Percentiles rank a stretch among this genome's conserved stretches.
These are phyloP conservation scores for Aspergillus niger DNA, from an alignment of 2,329 filamentous ascomycete genomes.

Conservation along the genomic window DNA sequence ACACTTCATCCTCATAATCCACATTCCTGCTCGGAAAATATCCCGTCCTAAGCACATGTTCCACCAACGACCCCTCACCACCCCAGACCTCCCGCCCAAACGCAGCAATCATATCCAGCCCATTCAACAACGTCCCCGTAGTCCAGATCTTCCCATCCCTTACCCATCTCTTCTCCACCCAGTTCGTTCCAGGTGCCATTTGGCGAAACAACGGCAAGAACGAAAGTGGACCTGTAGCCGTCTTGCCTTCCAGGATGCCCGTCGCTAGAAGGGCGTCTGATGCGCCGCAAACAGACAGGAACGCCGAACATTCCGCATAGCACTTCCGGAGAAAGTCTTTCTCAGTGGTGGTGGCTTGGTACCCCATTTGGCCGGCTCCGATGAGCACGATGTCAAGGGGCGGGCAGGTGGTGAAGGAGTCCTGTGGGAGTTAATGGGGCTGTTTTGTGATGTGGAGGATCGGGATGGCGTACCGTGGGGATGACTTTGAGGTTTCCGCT, in stretches of 20 bases:
- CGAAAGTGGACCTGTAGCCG: background rate
- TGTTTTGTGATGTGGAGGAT: too few relatives aligned
- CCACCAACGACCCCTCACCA: background rate
- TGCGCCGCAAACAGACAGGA: background rate
- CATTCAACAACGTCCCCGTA: conserved; percentile 8
- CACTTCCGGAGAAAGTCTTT: background rate
- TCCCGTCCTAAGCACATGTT: background rate
- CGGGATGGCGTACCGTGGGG: background rate
- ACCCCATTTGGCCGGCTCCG: background rate
- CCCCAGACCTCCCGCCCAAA: conserved; percentile 4
- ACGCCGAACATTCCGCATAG: background rate
- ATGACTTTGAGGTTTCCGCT: background rate
- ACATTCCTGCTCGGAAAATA: background rate
- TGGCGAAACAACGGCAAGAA: background rate
- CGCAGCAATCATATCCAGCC: conserved; percentile 4
- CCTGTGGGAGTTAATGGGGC: background rate
- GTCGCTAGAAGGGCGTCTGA: background rate
- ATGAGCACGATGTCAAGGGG: background rate
- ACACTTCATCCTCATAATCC: background rate
- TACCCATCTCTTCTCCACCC: conserved; percentile 10
- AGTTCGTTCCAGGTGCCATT: background rate
- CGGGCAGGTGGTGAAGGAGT: conserved; percentile 2
- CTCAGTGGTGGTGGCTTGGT: background rate
- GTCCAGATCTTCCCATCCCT: conserved; percentile 7
- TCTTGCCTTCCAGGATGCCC: background rate